These are phyloP conservation scores for Musa acuminata DNA, from an alignment of 176 grass and related monocot species.

Conservation along the genomic window DNA sequence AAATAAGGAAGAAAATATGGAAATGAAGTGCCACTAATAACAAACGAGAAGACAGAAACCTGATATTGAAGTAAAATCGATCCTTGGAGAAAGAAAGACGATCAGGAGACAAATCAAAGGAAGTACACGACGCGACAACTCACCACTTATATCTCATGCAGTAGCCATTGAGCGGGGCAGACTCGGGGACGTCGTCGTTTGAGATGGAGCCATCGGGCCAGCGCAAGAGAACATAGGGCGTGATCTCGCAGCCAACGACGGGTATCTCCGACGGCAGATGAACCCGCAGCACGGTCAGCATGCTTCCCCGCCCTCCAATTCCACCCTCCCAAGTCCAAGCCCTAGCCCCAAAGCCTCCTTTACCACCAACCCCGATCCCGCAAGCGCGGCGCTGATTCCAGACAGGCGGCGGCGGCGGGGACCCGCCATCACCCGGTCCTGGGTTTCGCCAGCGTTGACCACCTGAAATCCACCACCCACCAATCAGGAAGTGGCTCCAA, in stretches of 20 bases:
- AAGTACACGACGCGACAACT: not conserved
- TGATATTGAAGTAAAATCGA: not conserved
- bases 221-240: slow-evolving; percentile 21
- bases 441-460: slow-evolving; percentile 24
- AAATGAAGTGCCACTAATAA: not conserved
- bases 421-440: slow-evolving; percentile 18
- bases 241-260: slow-evolving; percentile 29
- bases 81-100: not conserved
- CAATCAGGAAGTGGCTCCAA: not conserved
- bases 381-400: not conserved
- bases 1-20: not conserved
- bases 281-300: slow-evolving; percentile 28
- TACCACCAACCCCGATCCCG: not conserved
- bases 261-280: slow-evolving; percentile 30
- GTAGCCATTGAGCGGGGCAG: slow-evolving; percentile 14
- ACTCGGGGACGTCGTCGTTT: slow-evolving; percentile 23
- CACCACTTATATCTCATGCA: slow-evolving; percentile 25
- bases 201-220: slow-evolving; percentile 21
- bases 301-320: slow-evolving; percentile 18
- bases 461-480: slow-evolving; percentile 5
- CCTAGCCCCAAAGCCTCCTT: slow-evolving; percentile 8
- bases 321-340: slow-evolving; percentile 6
- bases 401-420: not conserved
- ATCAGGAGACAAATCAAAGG: not conserved
- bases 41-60: not conserved